phyloP scores from a whole-genome alignment of 2,329 filamentous ascomycete genomes.

The Dothideomycetes sp. region DNA sequence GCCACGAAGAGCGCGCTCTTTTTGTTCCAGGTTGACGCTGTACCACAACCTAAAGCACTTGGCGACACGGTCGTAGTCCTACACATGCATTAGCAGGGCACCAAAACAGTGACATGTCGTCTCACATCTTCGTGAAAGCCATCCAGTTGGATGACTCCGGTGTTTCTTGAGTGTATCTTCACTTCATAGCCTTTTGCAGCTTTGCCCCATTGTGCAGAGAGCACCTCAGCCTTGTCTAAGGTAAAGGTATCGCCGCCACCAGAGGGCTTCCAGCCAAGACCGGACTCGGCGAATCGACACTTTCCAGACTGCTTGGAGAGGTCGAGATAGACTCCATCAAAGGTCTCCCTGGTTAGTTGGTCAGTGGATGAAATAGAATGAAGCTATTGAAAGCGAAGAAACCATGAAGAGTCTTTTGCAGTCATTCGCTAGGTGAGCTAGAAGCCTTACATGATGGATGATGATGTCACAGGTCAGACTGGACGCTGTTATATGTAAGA shows the following conservation, averaged over 20 bases:
- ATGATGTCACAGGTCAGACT: no score
- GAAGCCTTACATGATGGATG: no score
- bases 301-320: slow-evolving; percentile 86
- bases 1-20: slow-evolving; percentile 86
- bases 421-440: no score
- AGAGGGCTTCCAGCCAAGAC: slow-evolving; percentile 88
- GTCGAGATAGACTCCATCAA: slow-evolving; percentile 94
- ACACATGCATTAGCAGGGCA: slow-evolving; percentile 11
- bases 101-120: neutral
- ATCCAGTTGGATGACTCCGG: slow-evolving; percentile 83
- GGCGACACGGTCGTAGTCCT: slow-evolving; percentile 80
- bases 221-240: slow-evolving; percentile 76
- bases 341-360: slow-evolving; percentile 58
- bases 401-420: no score
- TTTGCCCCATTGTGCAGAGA: slow-evolving; percentile 84
- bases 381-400: no score
- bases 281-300: slow-evolving; percentile 88
- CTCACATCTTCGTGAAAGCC: slow-evolving; percentile 78
- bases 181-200: slow-evolving; percentile 88
- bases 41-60: slow-evolving; percentile 99
- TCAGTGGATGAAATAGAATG: no score
- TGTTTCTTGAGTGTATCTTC: slow-evolving; percentile 77
- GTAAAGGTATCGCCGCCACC: slow-evolving; percentile 87
- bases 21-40: slow-evolving; percentile 80
- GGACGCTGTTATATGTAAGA: no score